phyloP scores from a whole-genome alignment of 179 eudicot genomes.

The Drosera spatulata region DNA sequence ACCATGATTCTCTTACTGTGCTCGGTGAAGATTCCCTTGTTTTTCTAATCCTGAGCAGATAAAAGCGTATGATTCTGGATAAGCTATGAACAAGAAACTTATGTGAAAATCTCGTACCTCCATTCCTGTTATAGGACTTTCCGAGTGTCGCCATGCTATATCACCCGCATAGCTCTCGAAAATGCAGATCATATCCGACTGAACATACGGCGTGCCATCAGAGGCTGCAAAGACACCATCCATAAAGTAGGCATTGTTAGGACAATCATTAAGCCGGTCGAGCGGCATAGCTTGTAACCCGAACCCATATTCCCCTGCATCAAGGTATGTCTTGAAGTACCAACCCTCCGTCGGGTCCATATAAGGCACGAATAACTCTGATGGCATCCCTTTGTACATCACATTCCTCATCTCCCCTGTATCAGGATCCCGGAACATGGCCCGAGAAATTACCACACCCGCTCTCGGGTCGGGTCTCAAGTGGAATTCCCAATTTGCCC shows the following conservation, averaged over 20 bases:
- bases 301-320: slow-evolving; percentile 96
- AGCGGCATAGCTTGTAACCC: slow-evolving; percentile 92
- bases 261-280: slow-evolving; percentile 85
- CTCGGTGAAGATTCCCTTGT: no score
- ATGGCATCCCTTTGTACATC: slow-evolving; percentile 79
- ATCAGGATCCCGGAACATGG: slow-evolving; percentile 48
- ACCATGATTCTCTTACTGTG: no score
- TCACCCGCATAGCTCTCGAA: no score
- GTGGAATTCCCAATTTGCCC: slow-evolving; percentile 97
- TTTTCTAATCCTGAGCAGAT: no score
- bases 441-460: slow-evolving; percentile 70
- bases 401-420: slow-evolving; percentile 60
- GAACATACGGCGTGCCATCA: no score
- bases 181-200: no score
- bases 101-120: no score
- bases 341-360: slow-evolving; percentile 97
- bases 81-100: no score
- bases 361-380: slow-evolving; percentile 94
- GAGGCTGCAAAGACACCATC: slow-evolving; percentile 21
- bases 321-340: slow-evolving; percentile 97
- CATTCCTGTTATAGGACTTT: no score
- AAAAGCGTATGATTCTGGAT: no score
- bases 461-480: slow-evolving; percentile 90
- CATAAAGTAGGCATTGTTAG: slow-evolving; percentile 75
- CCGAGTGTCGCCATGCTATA: no score